These are phyloP conservation scores for Kwoniella shandongensis DNA, from an alignment of 768 basidiomycete species.

Conservation along the genomic window DNA sequence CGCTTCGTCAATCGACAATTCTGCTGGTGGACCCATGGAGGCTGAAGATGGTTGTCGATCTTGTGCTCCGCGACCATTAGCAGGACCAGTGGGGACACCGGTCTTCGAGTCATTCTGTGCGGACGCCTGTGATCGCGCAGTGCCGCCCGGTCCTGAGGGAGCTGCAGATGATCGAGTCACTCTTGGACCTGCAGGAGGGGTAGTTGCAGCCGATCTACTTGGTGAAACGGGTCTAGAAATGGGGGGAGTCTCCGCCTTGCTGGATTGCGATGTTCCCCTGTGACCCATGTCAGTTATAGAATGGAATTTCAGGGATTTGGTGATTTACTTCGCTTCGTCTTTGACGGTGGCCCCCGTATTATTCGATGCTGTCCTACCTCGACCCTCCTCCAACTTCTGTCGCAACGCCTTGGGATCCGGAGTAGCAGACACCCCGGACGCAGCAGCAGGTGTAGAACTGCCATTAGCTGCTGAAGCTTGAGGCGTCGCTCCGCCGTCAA, in stretches of 20 bases:
- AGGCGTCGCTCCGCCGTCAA: slow-evolving; percentile 5
- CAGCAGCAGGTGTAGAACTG: not conserved
- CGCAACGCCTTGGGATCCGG: slow-evolving; percentile 25
- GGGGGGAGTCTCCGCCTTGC: slow-evolving; percentile 5
- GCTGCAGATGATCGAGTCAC: slow-evolving; percentile 27
- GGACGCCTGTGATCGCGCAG: slow-evolving; percentile 18
- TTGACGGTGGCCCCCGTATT: slow-evolving; percentile 6
- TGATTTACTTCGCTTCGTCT: slow-evolving; percentile 24
- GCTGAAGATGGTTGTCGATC: slow-evolving; percentile 7
- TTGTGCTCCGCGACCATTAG: slow-evolving; percentile 4
- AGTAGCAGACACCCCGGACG: not conserved
- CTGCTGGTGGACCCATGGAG: slow-evolving; percentile 40
- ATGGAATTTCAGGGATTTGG: too few species aligned
- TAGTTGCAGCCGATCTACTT: slow-evolving; percentile 3
- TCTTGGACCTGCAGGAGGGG: slow-evolving; percentile 33
- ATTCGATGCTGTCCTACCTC: not conserved
- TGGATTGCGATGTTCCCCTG: too few species aligned
- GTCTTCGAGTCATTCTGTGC: not conserved
- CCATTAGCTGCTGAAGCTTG: slow-evolving; percentile 1
- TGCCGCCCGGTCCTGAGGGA: slow-evolving; percentile 19
- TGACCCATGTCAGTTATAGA: too few species aligned
- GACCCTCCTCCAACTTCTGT: slow-evolving; percentile 28
- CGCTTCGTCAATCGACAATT: slow-evolving; percentile 36
- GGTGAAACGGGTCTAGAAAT: slow-evolving; percentile 11
- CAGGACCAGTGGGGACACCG: slow-evolving; percentile 17